Evolutionary conservation across 805 yeast genomes (phyloP).

Genomic region (Metschnikowia proteae): DNA sequence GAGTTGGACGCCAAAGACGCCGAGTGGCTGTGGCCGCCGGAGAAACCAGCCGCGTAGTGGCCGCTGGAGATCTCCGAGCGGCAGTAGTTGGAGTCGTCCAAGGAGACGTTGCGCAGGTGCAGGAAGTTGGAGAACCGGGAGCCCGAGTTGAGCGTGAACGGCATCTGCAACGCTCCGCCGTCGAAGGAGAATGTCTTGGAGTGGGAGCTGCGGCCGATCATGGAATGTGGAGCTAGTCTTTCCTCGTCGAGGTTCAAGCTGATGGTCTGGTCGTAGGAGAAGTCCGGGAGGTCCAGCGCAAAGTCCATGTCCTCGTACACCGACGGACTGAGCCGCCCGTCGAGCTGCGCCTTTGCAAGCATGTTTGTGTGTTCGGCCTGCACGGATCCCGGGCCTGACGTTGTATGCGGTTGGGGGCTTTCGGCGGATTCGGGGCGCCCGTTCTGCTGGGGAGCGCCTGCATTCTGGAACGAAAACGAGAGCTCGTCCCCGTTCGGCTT

Average conservation of each 20-base stretch:
- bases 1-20: conserved; percentile 10
- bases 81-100: conserved; percentile 15
- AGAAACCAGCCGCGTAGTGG: background rate
- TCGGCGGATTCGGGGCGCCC: background rate
- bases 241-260: conserved; percentile 10
- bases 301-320: conserved; percentile 17
- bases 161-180: conserved; percentile 21
- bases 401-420: background rate
- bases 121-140: conserved; percentile 8
- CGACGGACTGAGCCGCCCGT: conserved; percentile 10
- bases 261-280: conserved; percentile 11
- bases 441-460: background rate
- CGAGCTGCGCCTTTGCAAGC: background rate
- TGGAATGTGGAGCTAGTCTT: background rate
- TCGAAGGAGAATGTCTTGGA: conserved; percentile 19
- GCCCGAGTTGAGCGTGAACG: conserved; percentile 22
- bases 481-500: background rate
- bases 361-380: background rate
- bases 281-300: conserved; percentile 16
- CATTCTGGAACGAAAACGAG: background rate
- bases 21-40: conserved; percentile 4
- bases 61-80: background rate
- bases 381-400: background rate
- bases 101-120: conserved; percentile 20
- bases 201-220: conserved; percentile 12